A percentile compares a stretch with the other conserved stretches of the same genome.
phyloP scores from a whole-genome alignment of 2,329 filamentous ascomycete species.

The Epichloe brachyelytri region DNA sequence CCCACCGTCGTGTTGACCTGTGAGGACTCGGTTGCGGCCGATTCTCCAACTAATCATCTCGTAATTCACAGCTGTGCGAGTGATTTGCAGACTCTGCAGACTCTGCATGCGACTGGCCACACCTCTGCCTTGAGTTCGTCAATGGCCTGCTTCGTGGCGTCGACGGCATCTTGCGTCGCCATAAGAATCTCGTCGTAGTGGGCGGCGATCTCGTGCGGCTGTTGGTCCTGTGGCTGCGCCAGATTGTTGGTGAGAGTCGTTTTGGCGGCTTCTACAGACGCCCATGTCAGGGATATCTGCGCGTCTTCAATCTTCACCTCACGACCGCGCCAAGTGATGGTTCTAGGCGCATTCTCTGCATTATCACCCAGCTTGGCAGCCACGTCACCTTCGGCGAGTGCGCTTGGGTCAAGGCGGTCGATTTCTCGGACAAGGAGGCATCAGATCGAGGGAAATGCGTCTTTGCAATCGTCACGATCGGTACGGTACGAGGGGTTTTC shows the following conservation, averaged over 20 bases:
- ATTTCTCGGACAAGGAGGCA: slow-evolving; percentile 50
- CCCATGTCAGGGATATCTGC: slow-evolving; percentile 75
- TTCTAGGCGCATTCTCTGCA: slow-evolving; percentile 50
- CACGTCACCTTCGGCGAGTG: slow-evolving; percentile 43
- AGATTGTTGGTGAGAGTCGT: slow-evolving; percentile 35
- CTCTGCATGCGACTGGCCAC: slow-evolving; percentile 78
- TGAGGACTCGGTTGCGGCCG: slow-evolving; percentile 79
- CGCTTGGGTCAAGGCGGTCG: slow-evolving; percentile 54
- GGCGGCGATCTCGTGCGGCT: slow-evolving; percentile 58
- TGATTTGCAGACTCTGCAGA: slow-evolving; percentile 81
- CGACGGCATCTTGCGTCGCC: slow-evolving; percentile 83
- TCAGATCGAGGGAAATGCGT: slow-evolving; percentile 63
- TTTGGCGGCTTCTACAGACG: slow-evolving; percentile 47
- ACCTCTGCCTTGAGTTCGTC: slow-evolving; percentile 76
- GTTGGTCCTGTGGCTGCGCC: slow-evolving; percentile 26
- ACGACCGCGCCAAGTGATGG: slow-evolving; percentile 73
- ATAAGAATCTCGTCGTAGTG: slow-evolving; percentile 87
- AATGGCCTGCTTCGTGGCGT: slow-evolving; percentile 85
- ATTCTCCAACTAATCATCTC: slow-evolving; percentile 91
- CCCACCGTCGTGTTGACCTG: slow-evolving; percentile 70
- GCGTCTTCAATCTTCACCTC: slow-evolving; percentile 87
- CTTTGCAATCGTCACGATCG: slow-evolving; percentile 65
- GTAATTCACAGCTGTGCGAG: slow-evolving; percentile 86
- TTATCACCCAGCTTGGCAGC: slow-evolving; percentile 36
- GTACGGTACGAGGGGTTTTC: slow-evolving; percentile 72